Conservation (phyloP, 2,329 filamentous ascomycete species). For the Sodiomyces alkalinus region DNA sequence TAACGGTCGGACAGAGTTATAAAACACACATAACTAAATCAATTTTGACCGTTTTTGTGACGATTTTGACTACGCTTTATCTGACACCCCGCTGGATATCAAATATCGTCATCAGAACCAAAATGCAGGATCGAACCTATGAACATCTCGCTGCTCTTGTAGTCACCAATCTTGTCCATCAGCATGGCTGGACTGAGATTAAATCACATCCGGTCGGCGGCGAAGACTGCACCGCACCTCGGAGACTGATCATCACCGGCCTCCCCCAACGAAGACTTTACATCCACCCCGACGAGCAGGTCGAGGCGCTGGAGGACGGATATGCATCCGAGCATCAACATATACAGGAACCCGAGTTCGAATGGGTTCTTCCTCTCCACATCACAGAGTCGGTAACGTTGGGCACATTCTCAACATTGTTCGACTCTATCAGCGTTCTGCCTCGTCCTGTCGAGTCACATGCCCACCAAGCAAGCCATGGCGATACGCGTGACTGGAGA, state of each 20-base stretch:
- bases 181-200: constrained; percentile 60
- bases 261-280: constrained; percentile 61
- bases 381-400: constrained; percentile 60
- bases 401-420: constrained; percentile 48
- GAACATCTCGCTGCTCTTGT: constrained; percentile 30
- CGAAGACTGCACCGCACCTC: constrained; percentile 20
- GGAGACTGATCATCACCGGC: constrained; percentile 54
- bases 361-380: constrained; percentile 67
- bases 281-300: constrained; percentile 70
- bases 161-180: constrained; percentile 54
- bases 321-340: constrained; percentile 29
- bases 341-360: constrained; percentile 39
- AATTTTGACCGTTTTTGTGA: too few species aligned
- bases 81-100: too few species aligned
- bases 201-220: constrained; percentile 31
- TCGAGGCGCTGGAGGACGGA: constrained; percentile 50
- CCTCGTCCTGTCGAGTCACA: constrained; percentile 12
- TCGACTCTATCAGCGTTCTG: constrained; percentile 42
- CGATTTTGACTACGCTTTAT: too few species aligned
- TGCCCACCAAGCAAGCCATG: constrained; percentile 3
- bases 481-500: constrained; percentile 22
- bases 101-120: too few species aligned
- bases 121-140: too few species aligned
- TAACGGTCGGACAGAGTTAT: too few species aligned
- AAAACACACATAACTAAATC: too few species aligned